Evolutionary conservation across 2,329 filamentous ascomycete species (phyloP).

Genomic region (Neopestalotiopsis sp.): DNA sequence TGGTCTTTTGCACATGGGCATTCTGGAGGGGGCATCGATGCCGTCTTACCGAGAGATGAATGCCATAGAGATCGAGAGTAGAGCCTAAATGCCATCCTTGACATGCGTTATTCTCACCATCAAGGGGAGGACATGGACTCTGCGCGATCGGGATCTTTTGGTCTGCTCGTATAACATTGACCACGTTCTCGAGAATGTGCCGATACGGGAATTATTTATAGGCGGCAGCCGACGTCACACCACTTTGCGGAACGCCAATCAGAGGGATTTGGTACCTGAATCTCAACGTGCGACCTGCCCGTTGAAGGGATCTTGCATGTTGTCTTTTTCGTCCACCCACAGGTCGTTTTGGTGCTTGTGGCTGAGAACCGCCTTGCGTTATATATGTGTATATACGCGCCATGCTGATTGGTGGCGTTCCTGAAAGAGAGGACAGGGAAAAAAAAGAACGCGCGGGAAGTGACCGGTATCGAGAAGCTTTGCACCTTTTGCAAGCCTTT

Average conservation of each 20-base stretch:
- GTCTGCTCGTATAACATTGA: too few relatives aligned
- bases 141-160: too few relatives aligned
- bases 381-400: neutral
- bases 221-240: neutral
- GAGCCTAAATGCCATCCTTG: too few relatives aligned
- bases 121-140: too few relatives aligned
- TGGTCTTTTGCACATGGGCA: too few relatives aligned
- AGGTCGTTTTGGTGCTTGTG: neutral
- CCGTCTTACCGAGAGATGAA: too few relatives aligned
- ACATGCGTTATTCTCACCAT: too few relatives aligned
- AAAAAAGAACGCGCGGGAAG: neutral
- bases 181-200: too few relatives aligned
- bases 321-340: neutral
- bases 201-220: neutral
- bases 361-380: neutral
- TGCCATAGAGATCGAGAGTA: too few relatives aligned
- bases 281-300: neutral
- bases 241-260: neutral
- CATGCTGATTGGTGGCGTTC: neutral
- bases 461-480: neutral
- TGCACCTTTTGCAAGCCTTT: neutral
- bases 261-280: neutral
- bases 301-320: neutral
- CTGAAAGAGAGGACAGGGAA: neutral
- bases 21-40: too few relatives aligned